phyloP scores from a whole-genome alignment of 106 monocot genomes.

The Allium cepa region DNA sequence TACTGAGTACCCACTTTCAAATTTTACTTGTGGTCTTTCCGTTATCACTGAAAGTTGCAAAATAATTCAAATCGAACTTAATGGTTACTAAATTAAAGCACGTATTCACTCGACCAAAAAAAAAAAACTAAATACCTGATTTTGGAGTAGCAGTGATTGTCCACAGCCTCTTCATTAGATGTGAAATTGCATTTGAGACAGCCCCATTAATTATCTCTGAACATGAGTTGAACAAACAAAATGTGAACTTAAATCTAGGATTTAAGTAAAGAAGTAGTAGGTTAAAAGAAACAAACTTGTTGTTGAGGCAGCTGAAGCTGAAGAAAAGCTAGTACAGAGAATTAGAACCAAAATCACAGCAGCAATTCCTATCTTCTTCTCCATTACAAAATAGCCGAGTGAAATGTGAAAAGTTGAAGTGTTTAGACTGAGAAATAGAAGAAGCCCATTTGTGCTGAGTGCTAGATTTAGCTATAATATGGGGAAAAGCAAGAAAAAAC shows the following conservation, averaged over 20 bases:
- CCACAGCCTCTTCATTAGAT: slow-evolving; percentile 63
- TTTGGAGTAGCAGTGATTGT: slow-evolving; percentile 63
- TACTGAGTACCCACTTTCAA: slow-evolving; percentile 87
- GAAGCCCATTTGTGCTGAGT: neutral
- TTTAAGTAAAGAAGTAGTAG: neutral
- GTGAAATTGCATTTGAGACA: slow-evolving; percentile 55
- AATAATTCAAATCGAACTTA: neutral
- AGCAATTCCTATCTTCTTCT: slow-evolving; percentile 11
- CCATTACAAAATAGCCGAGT: slow-evolving; percentile 4
- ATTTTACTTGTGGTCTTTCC: slow-evolving; percentile 75
- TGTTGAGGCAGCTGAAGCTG: slow-evolving; percentile 31
- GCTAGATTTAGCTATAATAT: slow-evolving; percentile 4
- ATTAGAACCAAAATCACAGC: slow-evolving; percentile 21
- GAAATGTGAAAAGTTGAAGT: no score
- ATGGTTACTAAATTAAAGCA: no score
- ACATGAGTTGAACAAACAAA: slow-evolving; percentile 1
- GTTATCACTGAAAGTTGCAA: slow-evolving; percentile 22
- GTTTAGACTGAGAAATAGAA: neutral
- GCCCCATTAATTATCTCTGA: slow-evolving; percentile 57
- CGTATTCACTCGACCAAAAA: no score
- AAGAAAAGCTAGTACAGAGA: slow-evolving; percentile 15
- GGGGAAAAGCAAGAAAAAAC: slow-evolving; percentile 3
- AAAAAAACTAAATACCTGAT: slow-evolving; percentile 23
- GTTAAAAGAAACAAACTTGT: slow-evolving; percentile 30
- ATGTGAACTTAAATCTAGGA: slow-evolving; percentile 5